Evolutionary conservation across 345 rosid genomes (phyloP).

Genomic region (Murraya paniculata): DNA sequence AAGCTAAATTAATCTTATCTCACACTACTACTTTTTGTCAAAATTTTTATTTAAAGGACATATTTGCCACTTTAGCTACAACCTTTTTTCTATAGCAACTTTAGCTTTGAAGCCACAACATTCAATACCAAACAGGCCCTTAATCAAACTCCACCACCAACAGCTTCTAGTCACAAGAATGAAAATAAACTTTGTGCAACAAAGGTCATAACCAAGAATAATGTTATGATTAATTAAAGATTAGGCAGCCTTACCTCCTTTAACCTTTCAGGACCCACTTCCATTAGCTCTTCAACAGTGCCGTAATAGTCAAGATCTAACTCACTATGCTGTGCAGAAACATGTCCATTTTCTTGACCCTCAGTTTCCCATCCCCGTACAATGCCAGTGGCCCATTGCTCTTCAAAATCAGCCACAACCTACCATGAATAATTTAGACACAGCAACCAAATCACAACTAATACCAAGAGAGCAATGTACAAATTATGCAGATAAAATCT

Average conservation of each 20-base stretch:
- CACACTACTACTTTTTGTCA: too few species aligned
- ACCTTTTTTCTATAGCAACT: too few species aligned
- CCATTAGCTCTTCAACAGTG: constrained; percentile 81
- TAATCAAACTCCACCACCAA: not conserved
- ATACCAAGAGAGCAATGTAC: not conserved
- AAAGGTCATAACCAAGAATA: not conserved
- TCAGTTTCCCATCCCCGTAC: constrained; percentile 66
- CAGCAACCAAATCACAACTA: not conserved
- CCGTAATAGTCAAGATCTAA: constrained; percentile 93
- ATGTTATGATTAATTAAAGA: constrained; percentile 1
- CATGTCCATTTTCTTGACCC: constrained; percentile 55
- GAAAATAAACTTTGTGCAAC: not conserved
- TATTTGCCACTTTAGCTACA: too few species aligned
- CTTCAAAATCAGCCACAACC: constrained; percentile 80
- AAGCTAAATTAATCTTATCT: too few species aligned
- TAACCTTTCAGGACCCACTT: constrained; percentile 87
- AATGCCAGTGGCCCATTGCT: constrained; percentile 54
- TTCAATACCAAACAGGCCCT: too few species aligned
- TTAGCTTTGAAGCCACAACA: too few species aligned
- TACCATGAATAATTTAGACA: constrained; percentile 25
- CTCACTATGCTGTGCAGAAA: constrained; percentile 36
- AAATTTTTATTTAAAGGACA: too few species aligned
- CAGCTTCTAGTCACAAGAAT: not conserved
- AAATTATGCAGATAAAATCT: not conserved
- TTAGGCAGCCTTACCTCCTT: constrained; percentile 57